A percentile compares a stretch with the other conserved stretches of the same genome.
Conservation (phyloP, 805 yeast genomes). For the Candida jianshihensis region DNA sequence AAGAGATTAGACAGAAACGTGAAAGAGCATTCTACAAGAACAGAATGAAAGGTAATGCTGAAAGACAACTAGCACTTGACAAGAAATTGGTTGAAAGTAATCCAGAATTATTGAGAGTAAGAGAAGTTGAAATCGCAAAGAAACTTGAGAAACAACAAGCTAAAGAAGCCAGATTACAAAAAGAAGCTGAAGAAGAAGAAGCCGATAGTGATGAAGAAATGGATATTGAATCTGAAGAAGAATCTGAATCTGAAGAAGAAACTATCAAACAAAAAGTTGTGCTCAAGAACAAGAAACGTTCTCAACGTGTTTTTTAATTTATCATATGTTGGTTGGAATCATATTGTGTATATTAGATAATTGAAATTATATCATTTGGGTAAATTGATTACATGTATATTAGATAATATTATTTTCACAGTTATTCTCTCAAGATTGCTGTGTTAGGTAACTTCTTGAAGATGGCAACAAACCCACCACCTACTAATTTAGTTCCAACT, state of each 20-base stretch:
- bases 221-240: slow-evolving; percentile 45
- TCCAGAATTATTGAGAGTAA: slow-evolving; percentile 84
- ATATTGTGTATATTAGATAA: background rate
- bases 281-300: slow-evolving; percentile 25
- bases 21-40: slow-evolving; percentile 98
- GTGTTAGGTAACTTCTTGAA: slow-evolving; percentile 28
- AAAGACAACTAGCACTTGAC: slow-evolving; percentile 76
- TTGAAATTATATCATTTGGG: background rate
- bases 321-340: background rate
- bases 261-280: slow-evolving; percentile 37
- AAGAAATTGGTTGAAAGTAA: slow-evolving; percentile 80
- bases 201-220: slow-evolving; percentile 40
- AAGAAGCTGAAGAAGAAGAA: slow-evolving; percentile 37
- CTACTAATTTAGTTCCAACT: slow-evolving; percentile 39
- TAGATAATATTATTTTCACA: background rate
- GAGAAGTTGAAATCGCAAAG: slow-evolving; percentile 86
- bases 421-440: slow-evolving; percentile 7
- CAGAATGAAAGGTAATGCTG: slow-evolving; percentile 97
- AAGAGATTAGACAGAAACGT: slow-evolving; percentile 91
- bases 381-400: background rate
- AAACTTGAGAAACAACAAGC: slow-evolving; percentile 65
- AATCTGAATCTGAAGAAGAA: slow-evolving; percentile 37
- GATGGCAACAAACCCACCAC: slow-evolving; percentile 45
- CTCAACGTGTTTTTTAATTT: slow-evolving; percentile 15
- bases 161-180: slow-evolving; percentile 39